These are phyloP conservation scores for Uronychia binucleata DNA, from an alignment of 73 alveolate genomes.

Conservation along the genomic window DNA sequence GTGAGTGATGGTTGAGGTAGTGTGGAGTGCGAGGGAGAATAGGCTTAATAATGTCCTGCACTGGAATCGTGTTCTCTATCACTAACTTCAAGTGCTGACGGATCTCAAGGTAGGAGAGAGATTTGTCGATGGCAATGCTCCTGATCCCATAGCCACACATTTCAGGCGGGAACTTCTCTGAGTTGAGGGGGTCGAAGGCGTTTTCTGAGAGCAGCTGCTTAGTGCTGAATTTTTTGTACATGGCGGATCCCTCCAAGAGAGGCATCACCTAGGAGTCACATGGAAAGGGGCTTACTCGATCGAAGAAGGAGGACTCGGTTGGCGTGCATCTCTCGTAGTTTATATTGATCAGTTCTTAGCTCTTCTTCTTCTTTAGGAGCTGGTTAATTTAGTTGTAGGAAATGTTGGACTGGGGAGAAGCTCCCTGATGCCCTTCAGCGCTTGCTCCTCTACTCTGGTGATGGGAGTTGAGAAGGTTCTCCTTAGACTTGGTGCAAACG, in stretches of 20 bases:
- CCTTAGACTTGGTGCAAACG: background rate
- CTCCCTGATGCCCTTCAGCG: background rate
- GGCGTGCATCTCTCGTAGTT: background rate
- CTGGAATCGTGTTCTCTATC: constrained; percentile 45
- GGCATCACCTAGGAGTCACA: background rate
- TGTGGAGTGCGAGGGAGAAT: constrained; percentile 63
- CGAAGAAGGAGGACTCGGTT: background rate
- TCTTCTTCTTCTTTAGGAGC: background rate
- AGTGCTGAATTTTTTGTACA: constrained; percentile 65
- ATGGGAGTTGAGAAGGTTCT: no score
- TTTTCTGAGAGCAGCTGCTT: constrained; percentile 38
- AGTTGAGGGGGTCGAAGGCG: constrained; percentile 68
- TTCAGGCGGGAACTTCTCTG: constrained; percentile 70
- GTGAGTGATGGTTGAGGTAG: no score
- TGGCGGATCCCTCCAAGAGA: constrained; percentile 57
- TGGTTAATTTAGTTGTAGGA: background rate
- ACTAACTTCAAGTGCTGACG: constrained; percentile 38
- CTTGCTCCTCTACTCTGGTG: background rate
- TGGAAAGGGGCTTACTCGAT: background rate
- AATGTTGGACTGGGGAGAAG: background rate
- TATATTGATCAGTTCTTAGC: background rate
- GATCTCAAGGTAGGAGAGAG: constrained; percentile 44
- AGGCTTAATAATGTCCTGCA: constrained; percentile 61
- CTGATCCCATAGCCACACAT: constrained; percentile 74
- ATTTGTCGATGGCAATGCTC: constrained; percentile 31